A percentile compares a stretch with the other conserved stretches of the same genome.
These are phyloP conservation scores for Oryza meyeriana DNA, from an alignment of 176 grass and related monocot genomes.

Conservation along the genomic window DNA sequence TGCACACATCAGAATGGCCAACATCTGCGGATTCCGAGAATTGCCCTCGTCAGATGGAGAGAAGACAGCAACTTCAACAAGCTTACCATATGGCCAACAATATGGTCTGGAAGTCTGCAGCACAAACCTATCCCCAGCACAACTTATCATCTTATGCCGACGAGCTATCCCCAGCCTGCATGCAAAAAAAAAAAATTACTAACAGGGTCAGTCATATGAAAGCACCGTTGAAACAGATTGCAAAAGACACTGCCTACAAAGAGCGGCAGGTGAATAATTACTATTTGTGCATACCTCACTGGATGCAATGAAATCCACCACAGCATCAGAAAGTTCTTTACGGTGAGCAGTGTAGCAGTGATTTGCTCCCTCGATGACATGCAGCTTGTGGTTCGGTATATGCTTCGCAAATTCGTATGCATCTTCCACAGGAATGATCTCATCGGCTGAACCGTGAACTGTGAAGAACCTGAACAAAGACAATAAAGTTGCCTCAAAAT, in stretches of 20 bases:
- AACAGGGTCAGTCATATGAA: background rate
- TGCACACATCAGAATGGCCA: too few relatives aligned
- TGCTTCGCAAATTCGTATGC: slow-evolving; percentile 74
- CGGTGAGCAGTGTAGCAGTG: slow-evolving; percentile 79
- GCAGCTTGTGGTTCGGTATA: slow-evolving; percentile 73
- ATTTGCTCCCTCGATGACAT: slow-evolving; percentile 75
- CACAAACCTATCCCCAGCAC: background rate
- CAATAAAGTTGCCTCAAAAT: slow-evolving; percentile 1
- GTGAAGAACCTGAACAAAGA: slow-evolving; percentile 58
- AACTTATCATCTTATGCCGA: slow-evolving; percentile 4
- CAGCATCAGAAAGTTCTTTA: slow-evolving; percentile 47
- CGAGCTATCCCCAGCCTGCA: slow-evolving; percentile 3
- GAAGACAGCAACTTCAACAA: background rate
- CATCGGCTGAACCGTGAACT: slow-evolving; percentile 81
- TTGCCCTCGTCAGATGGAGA: background rate
- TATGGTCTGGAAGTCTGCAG: background rate
- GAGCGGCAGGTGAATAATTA: background rate
- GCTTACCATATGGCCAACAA: background rate
- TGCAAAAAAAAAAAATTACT: background rate
- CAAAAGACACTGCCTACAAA: background rate
- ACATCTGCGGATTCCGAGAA: background rate
- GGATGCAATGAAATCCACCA: slow-evolving; percentile 51
- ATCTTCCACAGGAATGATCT: slow-evolving; percentile 72
- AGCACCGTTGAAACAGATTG: background rate
- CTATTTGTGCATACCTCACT: slow-evolving; percentile 18